phyloP scores from a whole-genome alignment of 495 filamentous ascomycete genomes.

The Xylaria bambusicola region DNA sequence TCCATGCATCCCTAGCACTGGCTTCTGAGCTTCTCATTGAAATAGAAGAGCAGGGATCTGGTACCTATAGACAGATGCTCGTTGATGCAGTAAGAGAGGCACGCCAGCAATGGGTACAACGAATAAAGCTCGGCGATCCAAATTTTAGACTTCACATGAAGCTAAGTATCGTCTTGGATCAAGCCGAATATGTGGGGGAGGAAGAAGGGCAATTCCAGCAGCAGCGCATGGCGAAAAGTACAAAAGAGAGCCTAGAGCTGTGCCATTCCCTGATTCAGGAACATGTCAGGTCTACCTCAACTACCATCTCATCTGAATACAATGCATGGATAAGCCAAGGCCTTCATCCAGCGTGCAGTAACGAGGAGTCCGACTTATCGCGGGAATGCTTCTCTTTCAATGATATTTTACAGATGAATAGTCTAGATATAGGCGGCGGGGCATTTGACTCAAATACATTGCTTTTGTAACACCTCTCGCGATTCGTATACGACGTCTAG shows the following conservation, averaged over 20 bases:
- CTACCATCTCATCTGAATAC: not conserved
- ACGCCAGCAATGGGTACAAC: not conserved
- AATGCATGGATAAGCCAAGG: not conserved
- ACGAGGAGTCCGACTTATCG: not conserved
- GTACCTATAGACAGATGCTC: conserved; percentile 13
- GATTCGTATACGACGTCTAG: too few species aligned
- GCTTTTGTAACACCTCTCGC: not conserved
- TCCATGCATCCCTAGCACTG: conserved; percentile 24
- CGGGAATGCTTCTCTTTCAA: not conserved
- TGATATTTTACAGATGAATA: not conserved
- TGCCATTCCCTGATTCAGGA: conserved; percentile 1
- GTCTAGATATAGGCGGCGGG: not conserved
- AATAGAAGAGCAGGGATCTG: conserved; percentile 25
- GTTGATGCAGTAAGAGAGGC: conserved; percentile 19
- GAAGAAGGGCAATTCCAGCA: not conserved
- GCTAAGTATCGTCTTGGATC: conserved; percentile 18
- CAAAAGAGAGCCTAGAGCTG: conserved; percentile 18
- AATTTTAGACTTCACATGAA: conserved; percentile 31
- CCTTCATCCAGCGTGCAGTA: not conserved
- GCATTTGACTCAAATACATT: not conserved
- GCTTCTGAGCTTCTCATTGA: conserved; percentile 24
- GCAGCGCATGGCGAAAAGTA: conserved; percentile 7
- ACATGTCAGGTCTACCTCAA: not conserved
- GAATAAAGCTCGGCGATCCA: conserved; percentile 23
- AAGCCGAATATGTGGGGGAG: conserved; percentile 20